Evolutionary conservation across 176 grass and related monocot genomes (phyloP), one percentile per base, ranked within the genome.

Genomic region (Musa beccarii): DNA sequence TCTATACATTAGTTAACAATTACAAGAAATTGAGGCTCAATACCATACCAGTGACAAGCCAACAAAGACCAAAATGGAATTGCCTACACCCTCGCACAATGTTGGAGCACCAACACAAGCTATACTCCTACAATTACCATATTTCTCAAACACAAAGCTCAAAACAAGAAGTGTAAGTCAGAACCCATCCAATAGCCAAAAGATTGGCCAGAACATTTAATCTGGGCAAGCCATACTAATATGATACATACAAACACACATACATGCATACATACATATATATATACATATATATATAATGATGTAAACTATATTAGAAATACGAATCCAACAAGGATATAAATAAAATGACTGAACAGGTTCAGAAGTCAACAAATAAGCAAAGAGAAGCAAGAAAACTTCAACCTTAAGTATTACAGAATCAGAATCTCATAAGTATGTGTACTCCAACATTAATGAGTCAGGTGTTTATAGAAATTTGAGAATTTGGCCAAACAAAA

Each of bases 21-120:
- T 17, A 64, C 55, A 55, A 6, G 14, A 14, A 69, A 53, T 56
- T 28, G 22, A 70, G 16, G 51, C 54, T 56, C 19, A 79, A 71
- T 63, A 77, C 17, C 66, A 79, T 71, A 79, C 66, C 77, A 79
- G 66, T 70, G 53, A 17, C 52, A 59, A 79, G 26, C 66, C 51
- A 79, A 70, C 53, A 76, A 76, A 76, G 28, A 76, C 34, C 28
- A 21, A 76, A 51, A 76, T 63, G 29, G 59, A 34, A 34, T 64
- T 64, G 28, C 24, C 74, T 71, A 79, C 55, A 70, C 9, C 66
- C 53, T 23, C 55, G 53, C 66, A 76, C 57, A 62, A 49, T 52
- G 24, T 34, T 49, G 24, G 57, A 29, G 49, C 59, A 76, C 66
- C 28, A 23, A 70, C 66, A 79, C 66, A 79, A 49, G 65, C 63